Base-by-base conservation (phyloP, 2,329 filamentous ascomycete genomes). In the Fusarium nematophilum region DNA sequence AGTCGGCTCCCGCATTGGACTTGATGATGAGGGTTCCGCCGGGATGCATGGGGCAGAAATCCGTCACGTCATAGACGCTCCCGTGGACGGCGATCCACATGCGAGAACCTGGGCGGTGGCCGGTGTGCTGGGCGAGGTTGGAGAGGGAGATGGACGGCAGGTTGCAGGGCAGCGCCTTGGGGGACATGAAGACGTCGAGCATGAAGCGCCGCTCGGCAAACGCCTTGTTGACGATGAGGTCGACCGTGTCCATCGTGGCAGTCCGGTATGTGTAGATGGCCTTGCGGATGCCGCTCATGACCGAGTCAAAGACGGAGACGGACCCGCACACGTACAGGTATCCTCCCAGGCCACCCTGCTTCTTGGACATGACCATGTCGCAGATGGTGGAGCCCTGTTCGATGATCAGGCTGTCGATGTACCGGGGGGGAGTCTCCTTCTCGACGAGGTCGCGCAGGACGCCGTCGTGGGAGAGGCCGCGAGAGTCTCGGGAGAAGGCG, bases 101-200 rank as follows among this genome's bases (percentile, higher is more conserved):
- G 5, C 78, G 73, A 4, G 74, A 75, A 4, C 74, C 77, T 4
- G 77, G 76, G 0, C 78, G 72, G 52, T 85, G 82, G 0, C 82
- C 83, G 0, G 83, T 85, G 44, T 85, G 76, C 3, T 75, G 66
- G 7, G 82, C 80, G 6, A 85, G 73, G 54, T 80, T 74, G 0
- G 82, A 83, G 3, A 82, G 69, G 0, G 81, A 76, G 14, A 85
- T 83, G 0, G 79, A 81, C 0, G 81, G 79, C 1, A 78, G 72
- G 37, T 83, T 80, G 67, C 78, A 82, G 0, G 81, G 79, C 2
- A 84, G 75, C 0, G 82, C 78, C 52, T 79, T 81, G 2, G 82
- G 83, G 1, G 81, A 80, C 82, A 84, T 84, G 67, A 85, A 85
- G 33, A 85, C 81, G 53, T 85, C 82, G 0, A 84, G 69, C 83